phyloP scores from a whole-genome alignment of 2,329 filamentous ascomycete species.

The Sphaerulina vaccinii region DNA sequence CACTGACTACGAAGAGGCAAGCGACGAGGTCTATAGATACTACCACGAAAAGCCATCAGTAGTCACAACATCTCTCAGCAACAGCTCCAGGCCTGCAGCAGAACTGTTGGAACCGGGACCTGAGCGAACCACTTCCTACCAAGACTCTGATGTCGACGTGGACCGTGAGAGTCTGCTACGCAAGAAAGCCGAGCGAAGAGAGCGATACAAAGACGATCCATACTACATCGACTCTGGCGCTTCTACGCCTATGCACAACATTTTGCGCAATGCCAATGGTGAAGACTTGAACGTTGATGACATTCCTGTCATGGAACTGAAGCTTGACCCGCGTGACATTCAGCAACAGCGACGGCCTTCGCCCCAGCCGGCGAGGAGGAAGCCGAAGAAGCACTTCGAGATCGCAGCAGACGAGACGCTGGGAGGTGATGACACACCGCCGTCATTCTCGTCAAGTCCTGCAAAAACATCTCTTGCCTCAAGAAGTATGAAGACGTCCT shows the following conservation, averaged over 20 bases:
- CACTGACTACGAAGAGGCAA: conserved; percentile 41
- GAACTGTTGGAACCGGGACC: conserved; percentile 43
- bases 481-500: conserved; percentile 55
- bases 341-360: conserved; percentile 15
- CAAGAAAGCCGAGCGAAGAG: conserved; percentile 71
- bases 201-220: conserved; percentile 87
- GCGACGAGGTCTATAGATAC: conserved; percentile 47
- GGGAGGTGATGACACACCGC: conserved; percentile 35
- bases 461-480: conserved; percentile 34
- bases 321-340: conserved; percentile 56
- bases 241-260: conserved; percentile 76
- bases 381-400: conserved; percentile 42
- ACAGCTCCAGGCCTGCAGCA: conserved; percentile 39
- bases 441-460: conserved; percentile 20
- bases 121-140: conserved; percentile 42
- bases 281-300: conserved; percentile 85
- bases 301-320: conserved; percentile 92
- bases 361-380: conserved; percentile 23
- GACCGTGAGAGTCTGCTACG: conserved; percentile 72
- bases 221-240: conserved; percentile 78
- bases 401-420: conserved; percentile 51
- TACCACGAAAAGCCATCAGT: conserved; percentile 45
- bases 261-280: conserved; percentile 65
- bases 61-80: conserved; percentile 14
- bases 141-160: conserved; percentile 54